Percentiles rank a stretch among this genome's conserved stretches.
Conservation (phyloP, 805 yeast species). For the Metschnikowia bowlesiae region DNA sequence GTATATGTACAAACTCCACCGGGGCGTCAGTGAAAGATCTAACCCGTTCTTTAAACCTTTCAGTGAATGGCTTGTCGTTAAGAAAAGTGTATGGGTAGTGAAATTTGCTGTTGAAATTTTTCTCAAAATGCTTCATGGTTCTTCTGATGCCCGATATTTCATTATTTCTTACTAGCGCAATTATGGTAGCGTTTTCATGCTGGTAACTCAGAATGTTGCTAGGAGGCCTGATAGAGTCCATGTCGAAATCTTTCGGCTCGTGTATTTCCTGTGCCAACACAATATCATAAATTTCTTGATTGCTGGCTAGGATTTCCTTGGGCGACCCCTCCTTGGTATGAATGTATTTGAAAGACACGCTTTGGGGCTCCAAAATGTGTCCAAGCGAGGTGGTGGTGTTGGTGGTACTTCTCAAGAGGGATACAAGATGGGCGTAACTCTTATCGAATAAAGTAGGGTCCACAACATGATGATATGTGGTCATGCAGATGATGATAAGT, state of each 20-base stretch:
- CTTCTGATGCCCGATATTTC: constrained; percentile 47
- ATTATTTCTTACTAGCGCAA: constrained; percentile 66
- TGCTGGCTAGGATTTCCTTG: constrained; percentile 32
- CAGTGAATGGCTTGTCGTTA: constrained; percentile 64
- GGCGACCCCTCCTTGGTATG: constrained; percentile 28
- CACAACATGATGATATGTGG: constrained; percentile 8
- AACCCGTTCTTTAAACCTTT: constrained; percentile 49
- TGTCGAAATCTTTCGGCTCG: constrained; percentile 46
- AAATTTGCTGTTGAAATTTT: constrained; percentile 62
- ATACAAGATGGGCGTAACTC: constrained; percentile 5
- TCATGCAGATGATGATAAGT: background rate
- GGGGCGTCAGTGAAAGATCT: constrained; percentile 27
- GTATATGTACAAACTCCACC: constrained; percentile 38
- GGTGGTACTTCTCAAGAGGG: constrained; percentile 3
- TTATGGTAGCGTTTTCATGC: constrained; percentile 70
- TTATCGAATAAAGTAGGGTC: constrained; percentile 7
- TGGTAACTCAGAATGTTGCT: constrained; percentile 23
- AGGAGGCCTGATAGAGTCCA: constrained; percentile 26
- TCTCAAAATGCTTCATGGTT: constrained; percentile 61
- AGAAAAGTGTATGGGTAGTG: constrained; percentile 78
- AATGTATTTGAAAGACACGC: constrained; percentile 32
- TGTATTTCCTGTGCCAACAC: constrained; percentile 33
- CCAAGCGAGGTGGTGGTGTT: constrained; percentile 3
- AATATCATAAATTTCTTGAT: constrained; percentile 35
- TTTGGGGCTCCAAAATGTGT: constrained; percentile 17